Evolutionary conservation across 495 filamentous ascomycete species (phyloP), one percentile per base, ranked within the genome.

Genomic region (Annulohypoxylon bovei): DNA sequence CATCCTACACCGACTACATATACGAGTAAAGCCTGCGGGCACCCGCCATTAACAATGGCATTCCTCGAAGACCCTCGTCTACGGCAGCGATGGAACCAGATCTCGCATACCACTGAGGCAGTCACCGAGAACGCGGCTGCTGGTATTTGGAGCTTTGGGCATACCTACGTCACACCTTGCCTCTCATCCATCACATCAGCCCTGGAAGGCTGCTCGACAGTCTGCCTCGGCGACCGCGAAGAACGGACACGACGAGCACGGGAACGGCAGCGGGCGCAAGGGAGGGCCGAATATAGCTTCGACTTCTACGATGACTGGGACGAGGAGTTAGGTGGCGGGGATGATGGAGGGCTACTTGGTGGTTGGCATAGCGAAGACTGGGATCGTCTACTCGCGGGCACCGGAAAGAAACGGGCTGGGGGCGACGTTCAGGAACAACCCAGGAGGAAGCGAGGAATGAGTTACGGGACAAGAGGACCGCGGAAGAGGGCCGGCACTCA

Each of bases 231-330:
- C 14, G 86, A 82, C 72, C 88, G 88, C 53, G 91, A 94, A 62
- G 92, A 93, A 71, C 91, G 91, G 40, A 81, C 88, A 22, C 88
- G 91, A 4, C 87, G 93, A 47, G 83, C 87, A 55, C 83, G 85
- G 39, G 84, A 87, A 65, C 79, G 85, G 30, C 87, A 80, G 11
- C 76, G 82, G 9, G 83, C 84, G 8, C 82, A 90, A 68, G 90
- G 89, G 8, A 81, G 88, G 39, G 89, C 92, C 25, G 94, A 97
- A 75, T 88, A 90, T 40, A 92, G 87, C 68, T 99, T 99, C 71
- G 96, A 97, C 72, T 99, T 99, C 82, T 99, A 99, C 81, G 95
- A 99, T 77, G 94, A 97, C 75, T 97, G 95, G 93, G 93, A 97
- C 53, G 93, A 94, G 59, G 87, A 89, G 58, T 89, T 92, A 23